Base-by-base conservation (phyloP, 2,329 filamentous ascomycete genomes). In the Didymella sp. region DNA sequence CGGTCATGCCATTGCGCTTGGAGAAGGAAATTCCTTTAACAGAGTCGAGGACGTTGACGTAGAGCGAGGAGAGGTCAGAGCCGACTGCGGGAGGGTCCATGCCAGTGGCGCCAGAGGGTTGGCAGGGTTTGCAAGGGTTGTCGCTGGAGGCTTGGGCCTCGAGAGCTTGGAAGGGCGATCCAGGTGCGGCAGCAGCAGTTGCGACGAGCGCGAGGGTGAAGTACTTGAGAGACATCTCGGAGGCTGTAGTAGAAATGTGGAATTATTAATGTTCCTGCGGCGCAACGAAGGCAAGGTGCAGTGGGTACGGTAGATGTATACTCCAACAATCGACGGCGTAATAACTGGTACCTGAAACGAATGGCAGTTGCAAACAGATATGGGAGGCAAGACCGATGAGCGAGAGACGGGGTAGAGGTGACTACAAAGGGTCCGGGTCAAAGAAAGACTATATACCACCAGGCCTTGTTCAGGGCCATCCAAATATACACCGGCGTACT, bases 41-140 rank as follows among this genome's bases (percentile, higher is more conserved):
- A 0, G 76, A 77, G 8, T 59, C 56, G 44, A 77, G 66, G 11
- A 77, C 51, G 47, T 77, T 62, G 44, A 62, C 58, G 52, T 77
- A 78, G 3, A 78, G 60, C 3, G 68, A 63, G n/a, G 70, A 71
- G 9, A 77, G 59, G 30, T 69, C 73, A 12, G 67, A 59, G 42
- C 76, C 73, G 12, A 77, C 54, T 3, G 64, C 51, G 6, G 76
- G 76, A 17, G 73, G 67, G 9, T 59, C 64, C 8, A 61, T 61
- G 25, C 68, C 59, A 15, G 70, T 71, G 28, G 76, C 74, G 51
- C 74, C 75, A 28, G 70, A 57, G 4, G 76, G 76, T 45, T 65
- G 68, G 67, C 76, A 78, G 35, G 70, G 64, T 49, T 68, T 66
- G 65, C 74, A 77, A 28, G 57, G 59, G 19, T 70, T 67, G 35